Evolutionary conservation across 768 basidiomycete genomes (phyloP), one percentile per base, ranked within the genome.

Genomic region (Naganishia onofrii): DNA sequence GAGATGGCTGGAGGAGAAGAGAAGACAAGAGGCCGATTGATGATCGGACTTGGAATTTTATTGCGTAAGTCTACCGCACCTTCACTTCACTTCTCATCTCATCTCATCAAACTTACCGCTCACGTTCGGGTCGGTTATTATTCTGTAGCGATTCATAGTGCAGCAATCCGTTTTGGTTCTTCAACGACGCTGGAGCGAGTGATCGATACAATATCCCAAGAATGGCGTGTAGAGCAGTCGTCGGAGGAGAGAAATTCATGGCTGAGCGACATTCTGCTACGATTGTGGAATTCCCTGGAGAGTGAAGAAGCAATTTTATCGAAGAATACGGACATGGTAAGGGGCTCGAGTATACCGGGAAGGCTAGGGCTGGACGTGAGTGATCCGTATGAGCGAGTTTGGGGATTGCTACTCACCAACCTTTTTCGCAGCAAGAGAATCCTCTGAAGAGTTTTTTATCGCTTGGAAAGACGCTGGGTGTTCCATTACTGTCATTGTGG

Each of bases 31-130:
- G 77, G 79, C 3, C 69, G 80, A 46, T 54, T 75, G 44, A 81
- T 79, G 80, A 75, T 73, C n/a, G 78, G 76, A 15, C 54, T 81
- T 31, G 78, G 76, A 28, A 72, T 77, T 0, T 64, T 78, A 6
- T 53, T 77, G 13, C 66, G 77, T 77, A 44, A 73, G 76, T 72
- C 0, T 12, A 36, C 34, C 34, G 12, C 42, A 19, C 48, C 19
- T 7, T 32, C 28, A 42, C 60, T 12, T 23, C 34, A 9, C 57
- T 19, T n/a, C 29, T 57, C 21, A 2, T 23, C n/a, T n/a, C 34
- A 21, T 12, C 21, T 58, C 23, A 23, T 26, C 15, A 26, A 7
- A 13, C 3, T n/a, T 23, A n/a, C 23, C 48, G 13, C 48, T 23
- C 7, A 58, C 19, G 26, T 29, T 46, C 23, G 12, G 21, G 8